Percentiles rank a stretch among this genome's conserved stretches.
Conservation (phyloP, 2,329 filamentous ascomycete species). For the Trichoderma endophyticum region DNA sequence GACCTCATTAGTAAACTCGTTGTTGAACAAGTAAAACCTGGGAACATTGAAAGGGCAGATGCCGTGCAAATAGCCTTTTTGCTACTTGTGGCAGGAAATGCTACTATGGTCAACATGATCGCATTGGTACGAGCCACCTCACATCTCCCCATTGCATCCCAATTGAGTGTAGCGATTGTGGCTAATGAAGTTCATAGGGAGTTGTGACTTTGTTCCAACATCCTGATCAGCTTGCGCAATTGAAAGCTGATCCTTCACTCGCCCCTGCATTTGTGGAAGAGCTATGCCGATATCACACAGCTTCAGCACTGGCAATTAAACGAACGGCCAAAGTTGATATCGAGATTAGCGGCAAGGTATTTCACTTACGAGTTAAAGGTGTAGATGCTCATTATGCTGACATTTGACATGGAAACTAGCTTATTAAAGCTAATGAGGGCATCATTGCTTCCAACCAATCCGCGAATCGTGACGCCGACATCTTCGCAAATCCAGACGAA, state of each 20-base stretch:
- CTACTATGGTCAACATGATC: neutral
- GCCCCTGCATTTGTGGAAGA: neutral
- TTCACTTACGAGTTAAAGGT: neutral
- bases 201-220: neutral
- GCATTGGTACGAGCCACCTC: neutral
- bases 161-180: neutral
- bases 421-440: neutral
- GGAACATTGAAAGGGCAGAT: neutral
- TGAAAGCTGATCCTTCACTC: neutral
- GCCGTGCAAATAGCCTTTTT: neutral
- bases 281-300: neutral
- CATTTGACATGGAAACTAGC: neutral
- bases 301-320: neutral
- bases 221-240: neutral
- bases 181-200: neutral
- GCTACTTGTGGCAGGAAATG: neutral
- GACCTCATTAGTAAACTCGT: neutral
- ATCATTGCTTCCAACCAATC: neutral
- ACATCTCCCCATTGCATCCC: neutral
- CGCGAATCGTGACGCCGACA: neutral
- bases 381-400: neutral
- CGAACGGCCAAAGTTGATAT: neutral
- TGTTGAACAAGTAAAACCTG: neutral
- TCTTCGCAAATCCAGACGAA: neutral
- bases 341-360: neutral